Base-by-base conservation (phyloP, 2,329 filamentous ascomycete genomes). In the Pezicula neosporulosa region DNA sequence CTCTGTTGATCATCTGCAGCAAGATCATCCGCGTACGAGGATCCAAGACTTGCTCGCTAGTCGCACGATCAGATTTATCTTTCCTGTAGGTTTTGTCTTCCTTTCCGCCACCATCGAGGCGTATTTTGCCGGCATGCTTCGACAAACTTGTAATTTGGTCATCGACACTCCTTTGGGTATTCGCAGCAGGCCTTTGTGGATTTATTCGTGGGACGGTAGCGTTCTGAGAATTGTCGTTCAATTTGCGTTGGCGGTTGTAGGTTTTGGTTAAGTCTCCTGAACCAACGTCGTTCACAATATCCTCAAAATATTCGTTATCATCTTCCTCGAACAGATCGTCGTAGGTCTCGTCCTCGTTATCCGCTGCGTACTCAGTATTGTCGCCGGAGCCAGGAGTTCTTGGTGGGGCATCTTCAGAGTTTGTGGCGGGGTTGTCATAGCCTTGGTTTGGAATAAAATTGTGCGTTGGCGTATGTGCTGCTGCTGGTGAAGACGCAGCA, bases 21-120 rank as follows among this genome's bases (percentile, higher is more conserved):
- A 99, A 76, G 55, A 99, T 92, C 90, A 97, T 96, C 60, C 92
- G 87, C 13, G 94, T 99, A 49, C 91, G 82, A 56, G 91, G 90
- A 71, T 99, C 94, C 55, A 99, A 76, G 45, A 99, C 94, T 70
- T 97, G 90, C 69, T 99, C 94, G 61, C 84, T 90, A 13, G 94
- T 99, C 47, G 94, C 93, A 53, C 94, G 85, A 68, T 99, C 93
- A 50, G 89, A 86, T 77, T 94, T 95, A 71, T 97, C 92, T 69
- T 89, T 90, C 53, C 85, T 83, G 49, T 79, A 77, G 35, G 72
- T 73, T 51, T 79, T 75, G 33, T 76, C 72, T 66, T 80, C 82
- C 57, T 81, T 79, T 53, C 75, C 59, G 36, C 52, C 52, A 63
- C 69, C 38, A 4, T 92, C 88, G 28, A 97, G 80, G 47, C 86